phyloP scores from a whole-genome alignment of 139 green algal genomes.

The Closterium sp. region DNA sequence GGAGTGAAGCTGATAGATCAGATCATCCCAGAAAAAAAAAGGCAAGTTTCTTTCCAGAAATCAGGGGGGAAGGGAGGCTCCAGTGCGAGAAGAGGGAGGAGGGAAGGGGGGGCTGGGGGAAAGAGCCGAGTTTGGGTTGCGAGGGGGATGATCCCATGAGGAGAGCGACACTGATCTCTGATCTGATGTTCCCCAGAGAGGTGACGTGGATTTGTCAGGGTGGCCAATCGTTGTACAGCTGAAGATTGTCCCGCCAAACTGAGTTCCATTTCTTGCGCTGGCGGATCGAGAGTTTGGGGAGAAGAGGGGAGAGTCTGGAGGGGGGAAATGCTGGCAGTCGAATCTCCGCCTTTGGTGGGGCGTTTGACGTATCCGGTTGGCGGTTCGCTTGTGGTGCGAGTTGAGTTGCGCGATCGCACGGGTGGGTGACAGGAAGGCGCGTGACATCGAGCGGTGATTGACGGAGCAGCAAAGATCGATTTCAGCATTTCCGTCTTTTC shows the following conservation, averaged over 20 bases:
- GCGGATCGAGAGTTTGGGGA: not conserved
- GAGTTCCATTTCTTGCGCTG: not conserved
- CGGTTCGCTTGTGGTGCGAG: not conserved
- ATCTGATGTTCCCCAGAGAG: not conserved
- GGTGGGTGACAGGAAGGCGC: not conserved
- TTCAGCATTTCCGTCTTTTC: not conserved
- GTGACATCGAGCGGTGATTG: not conserved
- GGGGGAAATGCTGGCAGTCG: not conserved
- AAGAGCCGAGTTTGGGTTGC: not conserved
- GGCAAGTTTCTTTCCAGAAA: too few relatives aligned
- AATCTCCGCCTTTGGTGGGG: not conserved
- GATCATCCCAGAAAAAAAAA: too few relatives aligned
- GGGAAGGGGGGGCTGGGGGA: not conserved
- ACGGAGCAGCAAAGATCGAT: not conserved
- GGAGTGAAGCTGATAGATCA: not conserved
- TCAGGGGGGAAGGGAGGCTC: not conserved
- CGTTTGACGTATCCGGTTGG: not conserved
- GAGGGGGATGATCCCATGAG: not conserved
- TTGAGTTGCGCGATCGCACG: not conserved
- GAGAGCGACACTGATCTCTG: not conserved
- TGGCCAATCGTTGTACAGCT: not conserved
- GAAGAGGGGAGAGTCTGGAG: too few relatives aligned
- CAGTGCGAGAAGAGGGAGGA: too few relatives aligned
- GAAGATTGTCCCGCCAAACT: not conserved
- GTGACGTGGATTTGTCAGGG: not conserved